Conservation (phyloP, 805 yeast genomes). For the Ogataea parapolymorpha region DNA sequence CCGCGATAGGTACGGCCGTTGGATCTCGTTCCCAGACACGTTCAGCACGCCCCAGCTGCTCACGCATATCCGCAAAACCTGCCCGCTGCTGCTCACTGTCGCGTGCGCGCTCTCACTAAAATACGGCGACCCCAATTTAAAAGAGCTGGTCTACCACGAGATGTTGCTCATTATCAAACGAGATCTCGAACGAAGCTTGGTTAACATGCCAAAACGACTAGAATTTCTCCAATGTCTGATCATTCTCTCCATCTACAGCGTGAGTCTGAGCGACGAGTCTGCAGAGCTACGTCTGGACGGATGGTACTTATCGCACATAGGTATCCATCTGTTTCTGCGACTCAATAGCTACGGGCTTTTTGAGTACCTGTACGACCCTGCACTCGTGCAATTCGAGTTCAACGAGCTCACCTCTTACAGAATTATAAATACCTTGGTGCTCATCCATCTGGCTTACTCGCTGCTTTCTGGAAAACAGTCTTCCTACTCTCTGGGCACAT, state of each 20-base stretch:
- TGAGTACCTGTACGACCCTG: constrained; percentile 22
- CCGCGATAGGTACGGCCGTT: constrained; percentile 65
- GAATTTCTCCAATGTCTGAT: constrained; percentile 70
- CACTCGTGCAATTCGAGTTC: constrained; percentile 28
- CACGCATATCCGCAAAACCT: constrained; percentile 43
- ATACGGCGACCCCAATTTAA: constrained; percentile 40
- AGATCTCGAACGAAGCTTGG: constrained; percentile 46
- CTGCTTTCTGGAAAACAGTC: constrained; percentile 50
- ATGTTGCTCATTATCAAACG: constrained; percentile 44
- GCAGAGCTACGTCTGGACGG: constrained; percentile 51
- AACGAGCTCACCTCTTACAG: constrained; percentile 56
- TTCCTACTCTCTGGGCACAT: constrained; percentile 42
- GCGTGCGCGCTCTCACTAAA: constrained; percentile 63
- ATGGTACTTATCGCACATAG: constrained; percentile 66
- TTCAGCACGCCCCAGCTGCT: constrained; percentile 47
- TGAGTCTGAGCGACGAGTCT: constrained; percentile 52
- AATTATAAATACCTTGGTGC: constrained; percentile 67
- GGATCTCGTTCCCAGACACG: constrained; percentile 69
- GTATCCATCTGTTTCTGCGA: constrained; percentile 58
- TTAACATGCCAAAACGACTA: constrained; percentile 41
- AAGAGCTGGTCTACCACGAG: constrained; percentile 39
- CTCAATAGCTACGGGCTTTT: constrained; percentile 45
- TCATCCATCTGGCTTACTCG: constrained; percentile 66
- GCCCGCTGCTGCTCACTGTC: constrained; percentile 63
- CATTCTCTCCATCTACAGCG: constrained; percentile 60